Conservation (phyloP, 225 moss, liverwort and hornwort species). For the Asterella californica region DNA sequence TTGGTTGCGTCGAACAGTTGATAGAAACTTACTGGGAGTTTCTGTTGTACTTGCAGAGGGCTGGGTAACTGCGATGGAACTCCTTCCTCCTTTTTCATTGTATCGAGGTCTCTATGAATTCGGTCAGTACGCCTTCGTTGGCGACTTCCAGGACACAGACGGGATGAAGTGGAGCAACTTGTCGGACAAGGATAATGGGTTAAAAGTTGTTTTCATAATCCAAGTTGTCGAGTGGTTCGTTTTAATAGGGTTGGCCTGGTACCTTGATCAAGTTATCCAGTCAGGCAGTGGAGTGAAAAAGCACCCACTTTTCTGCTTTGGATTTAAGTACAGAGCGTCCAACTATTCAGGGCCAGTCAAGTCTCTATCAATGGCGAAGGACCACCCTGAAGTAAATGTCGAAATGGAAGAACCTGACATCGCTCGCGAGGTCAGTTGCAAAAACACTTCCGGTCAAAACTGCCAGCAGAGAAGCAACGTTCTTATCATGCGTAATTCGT, state of each 20-base stretch:
- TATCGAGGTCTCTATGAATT: constrained; percentile 89
- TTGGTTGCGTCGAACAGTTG: not conserved
- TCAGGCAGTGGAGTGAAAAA: constrained; percentile 80
- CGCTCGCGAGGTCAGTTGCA: constrained; percentile 62
- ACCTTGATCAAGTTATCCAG: constrained; percentile 75
- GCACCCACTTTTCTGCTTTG: constrained; percentile 81
- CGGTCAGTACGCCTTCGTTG: constrained; percentile 65
- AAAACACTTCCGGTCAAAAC: not conserved
- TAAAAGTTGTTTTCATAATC: constrained; percentile 46
- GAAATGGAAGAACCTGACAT: constrained; percentile 64
- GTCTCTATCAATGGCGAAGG: constrained; percentile 26
- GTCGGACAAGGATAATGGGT: constrained; percentile 54
- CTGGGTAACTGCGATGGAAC: constrained; percentile 58
- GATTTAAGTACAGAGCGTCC: constrained; percentile 33
- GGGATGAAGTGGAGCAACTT: constrained; percentile 77
- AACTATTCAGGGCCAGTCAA: constrained; percentile 25
- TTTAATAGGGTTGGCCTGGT: constrained; percentile 49
- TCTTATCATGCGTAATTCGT: not conserved
- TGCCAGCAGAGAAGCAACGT: not conserved
- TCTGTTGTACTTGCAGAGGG: constrained; percentile 46
- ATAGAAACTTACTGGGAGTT: not conserved
- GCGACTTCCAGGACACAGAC: constrained; percentile 48
- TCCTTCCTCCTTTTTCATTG: constrained; percentile 74
- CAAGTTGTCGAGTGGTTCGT: constrained; percentile 65
- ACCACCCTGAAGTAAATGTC: constrained; percentile 31